A percentile compares a stretch with the other conserved stretches of the same genome.
Conservation (phyloP, 1,139 yeast species). For the Arxiozyma slooffiae region DNA sequence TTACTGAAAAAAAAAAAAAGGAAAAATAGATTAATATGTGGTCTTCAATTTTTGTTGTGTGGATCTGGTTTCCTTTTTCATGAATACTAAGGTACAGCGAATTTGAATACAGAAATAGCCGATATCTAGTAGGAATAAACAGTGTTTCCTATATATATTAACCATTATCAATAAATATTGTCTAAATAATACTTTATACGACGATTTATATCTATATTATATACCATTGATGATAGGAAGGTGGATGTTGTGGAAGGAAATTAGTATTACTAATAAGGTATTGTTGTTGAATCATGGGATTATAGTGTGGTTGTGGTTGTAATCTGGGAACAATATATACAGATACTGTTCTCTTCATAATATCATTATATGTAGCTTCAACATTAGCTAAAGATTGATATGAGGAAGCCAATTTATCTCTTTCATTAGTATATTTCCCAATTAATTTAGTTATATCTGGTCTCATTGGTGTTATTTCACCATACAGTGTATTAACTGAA, state of each 20-base stretch:
- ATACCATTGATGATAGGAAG: background rate
- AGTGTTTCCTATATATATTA: too few relatives aligned
- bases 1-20: too few relatives aligned
- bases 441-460: slow-evolving; percentile 64
- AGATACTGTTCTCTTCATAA: slow-evolving; percentile 43
- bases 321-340: slow-evolving; percentile 15
- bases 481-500: slow-evolving; percentile 48
- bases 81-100: too few relatives aligned
- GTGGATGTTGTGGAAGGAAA: slow-evolving; percentile 1
- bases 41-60: too few relatives aligned
- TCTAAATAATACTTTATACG: background rate
- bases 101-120: too few relatives aligned
- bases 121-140: too few relatives aligned
- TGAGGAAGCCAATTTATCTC: slow-evolving; percentile 63
- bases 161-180: too few relatives aligned
- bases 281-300: slow-evolving; percentile 11
- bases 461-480: slow-evolving; percentile 59
- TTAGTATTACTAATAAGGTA: slow-evolving; percentile 6
- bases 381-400: slow-evolving; percentile 63
- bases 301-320: slow-evolving; percentile 11
- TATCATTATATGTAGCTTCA: slow-evolving; percentile 55
- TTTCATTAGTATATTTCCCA: slow-evolving; percentile 63
- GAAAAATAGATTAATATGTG: too few relatives aligned
- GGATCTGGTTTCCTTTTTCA: too few relatives aligned
- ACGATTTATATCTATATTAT: background rate